Evolutionary conservation across 768 basidiomycete species (phyloP), one percentile per base, ranked within the genome.

Genomic region (Mycena belliarum): DNA sequence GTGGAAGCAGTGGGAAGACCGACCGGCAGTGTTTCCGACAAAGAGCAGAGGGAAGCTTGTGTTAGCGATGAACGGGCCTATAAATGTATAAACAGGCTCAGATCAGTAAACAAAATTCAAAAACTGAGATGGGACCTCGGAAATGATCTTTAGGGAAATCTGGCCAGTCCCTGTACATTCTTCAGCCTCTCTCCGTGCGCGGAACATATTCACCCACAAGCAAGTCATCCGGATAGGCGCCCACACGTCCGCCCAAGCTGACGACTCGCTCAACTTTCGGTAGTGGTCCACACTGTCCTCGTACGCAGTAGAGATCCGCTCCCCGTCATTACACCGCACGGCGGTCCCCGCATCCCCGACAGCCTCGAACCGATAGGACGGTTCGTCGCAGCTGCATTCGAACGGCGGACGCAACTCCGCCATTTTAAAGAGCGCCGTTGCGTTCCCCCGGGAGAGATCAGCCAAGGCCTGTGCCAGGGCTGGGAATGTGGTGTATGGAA

Each of bases 81-180:
- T 80, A n/a, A n/a, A n/a, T n/a, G n/a, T n/a, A n/a, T n/a, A n/a
- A n/a, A n/a, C n/a, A n/a, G n/a, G 65, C 61, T 66, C 83, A 14
- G 7, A 32, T 80, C 58, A 87, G 86, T 23, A 84, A 73, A 79
- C 12, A 87, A 66, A 11, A 33, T 5, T 18, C 10, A 24, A 32
- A 41, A 32, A 12, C 1, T n/a, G 23, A 6, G 20, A 18, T 1
- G 23, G 6, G 3, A 52, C 59, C 61, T 42, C 49, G 52, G 53
- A 63, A 63, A 26, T 63, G 32, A 16, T 37, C 33, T 41, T 63
- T 59, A 0, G 61, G 57, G 32, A 59, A 59, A 1, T 59, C 53
- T 1, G 37, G 37, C 37, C 37, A 38, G 37, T 3, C 37, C n/a
- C 26, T 52, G 33, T 53, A 38, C 51, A 59, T 8, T 12, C 33